These are phyloP conservation scores for Saccharomyces hybrid DNA, from an alignment of 1,139 yeast species.

Conservation along the genomic window DNA sequence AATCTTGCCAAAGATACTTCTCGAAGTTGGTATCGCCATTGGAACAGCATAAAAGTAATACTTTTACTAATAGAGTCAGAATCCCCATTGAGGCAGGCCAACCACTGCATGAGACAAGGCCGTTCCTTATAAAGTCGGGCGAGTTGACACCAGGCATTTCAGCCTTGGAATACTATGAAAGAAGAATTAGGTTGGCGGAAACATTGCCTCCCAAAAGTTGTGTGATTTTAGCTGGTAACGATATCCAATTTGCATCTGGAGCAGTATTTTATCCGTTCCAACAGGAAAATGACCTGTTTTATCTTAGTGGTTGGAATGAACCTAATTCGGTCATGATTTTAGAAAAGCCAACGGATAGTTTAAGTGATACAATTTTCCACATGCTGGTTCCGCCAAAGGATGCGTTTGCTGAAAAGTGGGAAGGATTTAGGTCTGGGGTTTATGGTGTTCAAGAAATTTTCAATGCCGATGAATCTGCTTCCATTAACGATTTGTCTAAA, in stretches of 20 bases:
- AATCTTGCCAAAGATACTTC: not conserved
- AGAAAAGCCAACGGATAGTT: constrained; percentile 49
- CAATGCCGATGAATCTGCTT: constrained; percentile 73
- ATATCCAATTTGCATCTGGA: constrained; percentile 73
- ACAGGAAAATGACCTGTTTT: constrained; percentile 81
- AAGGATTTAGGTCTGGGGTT: constrained; percentile 83
- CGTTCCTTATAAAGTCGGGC: constrained; percentile 63
- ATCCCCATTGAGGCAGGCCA: constrained; percentile 52
- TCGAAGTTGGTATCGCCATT: not conserved
- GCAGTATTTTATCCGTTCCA: constrained; percentile 87
- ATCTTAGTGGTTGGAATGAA: constrained; percentile 88
- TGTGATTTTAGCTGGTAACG: constrained; percentile 68
- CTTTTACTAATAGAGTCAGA: constrained; percentile 13
- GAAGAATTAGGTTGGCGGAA: constrained; percentile 53
- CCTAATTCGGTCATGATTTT: constrained; percentile 75
- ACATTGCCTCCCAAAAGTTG: constrained; percentile 56
- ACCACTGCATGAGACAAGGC: constrained; percentile 79
- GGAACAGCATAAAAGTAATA: not conserved
- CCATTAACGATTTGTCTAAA: constrained; percentile 37
- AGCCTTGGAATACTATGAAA: constrained; percentile 68
- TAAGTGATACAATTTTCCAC: constrained; percentile 54
- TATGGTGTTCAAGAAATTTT: constrained; percentile 75
- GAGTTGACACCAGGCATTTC: constrained; percentile 83
- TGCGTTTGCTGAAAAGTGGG: constrained; percentile 79
- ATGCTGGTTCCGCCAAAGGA: constrained; percentile 86